Conservation (phyloP, 2,329 filamentous ascomycete species). For the Pseudomassariella vexata region DNA sequence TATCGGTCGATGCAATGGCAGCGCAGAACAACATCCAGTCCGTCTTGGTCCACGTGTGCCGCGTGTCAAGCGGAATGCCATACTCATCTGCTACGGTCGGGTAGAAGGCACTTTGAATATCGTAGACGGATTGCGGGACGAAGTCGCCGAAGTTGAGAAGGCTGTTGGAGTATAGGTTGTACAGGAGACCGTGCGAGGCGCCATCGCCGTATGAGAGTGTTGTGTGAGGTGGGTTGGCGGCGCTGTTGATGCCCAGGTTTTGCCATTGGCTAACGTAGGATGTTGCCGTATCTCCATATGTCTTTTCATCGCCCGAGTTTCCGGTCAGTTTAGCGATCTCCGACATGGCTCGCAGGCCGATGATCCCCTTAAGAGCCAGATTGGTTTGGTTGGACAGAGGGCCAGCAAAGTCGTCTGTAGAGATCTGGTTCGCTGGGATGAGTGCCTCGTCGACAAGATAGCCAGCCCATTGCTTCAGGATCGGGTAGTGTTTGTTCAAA, state of each 20-base stretch:
- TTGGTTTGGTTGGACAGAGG: conserved; percentile 76
- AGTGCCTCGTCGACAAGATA: conserved; percentile 73
- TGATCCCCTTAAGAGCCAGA: conserved; percentile 76
- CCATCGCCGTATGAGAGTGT: conserved; percentile 72
- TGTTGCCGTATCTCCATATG: conserved; percentile 58
- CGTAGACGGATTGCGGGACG: conserved; percentile 69
- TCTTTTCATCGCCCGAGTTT: conserved; percentile 47
- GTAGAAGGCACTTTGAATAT: conserved; percentile 75
- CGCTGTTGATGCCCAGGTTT: conserved; percentile 61
- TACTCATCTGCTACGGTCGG: conserved; percentile 64
- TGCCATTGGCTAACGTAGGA: conserved; percentile 71
- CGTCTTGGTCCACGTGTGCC: conserved; percentile 76
- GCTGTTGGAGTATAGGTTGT: conserved; percentile 78
- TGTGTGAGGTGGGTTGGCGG: conserved; percentile 57
- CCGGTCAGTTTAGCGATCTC: conserved; percentile 60
- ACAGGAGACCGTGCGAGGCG: conserved; percentile 52
- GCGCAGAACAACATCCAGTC: conserved; percentile 87
- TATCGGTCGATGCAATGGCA: conserved; percentile 59
- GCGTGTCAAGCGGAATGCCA: conserved; percentile 76
- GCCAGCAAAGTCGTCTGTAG: conserved; percentile 80
- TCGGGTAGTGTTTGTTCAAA: conserved; percentile 60
- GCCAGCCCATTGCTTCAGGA: conserved; percentile 73
- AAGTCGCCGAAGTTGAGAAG: conserved; percentile 67
- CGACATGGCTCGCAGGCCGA: conserved; percentile 77
- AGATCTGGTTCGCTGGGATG: conserved; percentile 70